Base-by-base conservation (phyloP, 306 rosid genomes). In the Purshia tridentata region DNA sequence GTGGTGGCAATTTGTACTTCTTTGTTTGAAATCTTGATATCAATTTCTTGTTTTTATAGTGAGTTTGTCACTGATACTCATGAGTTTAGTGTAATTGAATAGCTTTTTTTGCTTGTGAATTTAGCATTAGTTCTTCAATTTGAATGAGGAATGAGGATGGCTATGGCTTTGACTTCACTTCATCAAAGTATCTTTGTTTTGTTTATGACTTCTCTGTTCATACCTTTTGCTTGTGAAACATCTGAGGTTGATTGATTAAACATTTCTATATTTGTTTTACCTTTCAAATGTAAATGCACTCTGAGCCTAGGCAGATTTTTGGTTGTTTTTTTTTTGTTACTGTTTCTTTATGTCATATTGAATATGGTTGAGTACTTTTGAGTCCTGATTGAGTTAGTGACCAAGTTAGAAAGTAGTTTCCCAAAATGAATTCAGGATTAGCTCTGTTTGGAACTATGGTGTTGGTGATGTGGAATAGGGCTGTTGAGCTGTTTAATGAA, bases 71-170 rank as follows among this genome's bases (percentile, higher is more conserved):
- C 46, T 40, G 67, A 16, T 15, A 44, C 37, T 61, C 69, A 42
- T 41, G 49, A 8, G 51, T 18, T 45, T 65, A 46, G 54, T 6
- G 70, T 44, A 23, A 58, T 15, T 58, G 67, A 47, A 37, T 47
- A 8, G 67, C 46, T 37, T 60, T 9, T 19, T 0, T 41, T 18
- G 18, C 6, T 19, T 35, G 29, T 5, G 41, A 4, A 39, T 61
- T 48, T 23, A 1, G 0, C 16, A 20, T 59, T 22, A 41, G 52
- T 13, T 52, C 19, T 65, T 9, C 10, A 45, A 19, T 19, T 40
- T 69, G 8, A 41, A 54, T 51, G 75, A 54, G 65, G 29, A 40
- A 53, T 19, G 73, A 19, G 13, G 51, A 53, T 14, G 52, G 65
- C 6, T 44, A 5, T 44, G 47, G 37, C 2, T 53, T 69, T 54